These are phyloP conservation scores for Colletotrichum sp. DNA, from an alignment of 2,329 filamentous ascomycete species.

Conservation along the genomic window DNA sequence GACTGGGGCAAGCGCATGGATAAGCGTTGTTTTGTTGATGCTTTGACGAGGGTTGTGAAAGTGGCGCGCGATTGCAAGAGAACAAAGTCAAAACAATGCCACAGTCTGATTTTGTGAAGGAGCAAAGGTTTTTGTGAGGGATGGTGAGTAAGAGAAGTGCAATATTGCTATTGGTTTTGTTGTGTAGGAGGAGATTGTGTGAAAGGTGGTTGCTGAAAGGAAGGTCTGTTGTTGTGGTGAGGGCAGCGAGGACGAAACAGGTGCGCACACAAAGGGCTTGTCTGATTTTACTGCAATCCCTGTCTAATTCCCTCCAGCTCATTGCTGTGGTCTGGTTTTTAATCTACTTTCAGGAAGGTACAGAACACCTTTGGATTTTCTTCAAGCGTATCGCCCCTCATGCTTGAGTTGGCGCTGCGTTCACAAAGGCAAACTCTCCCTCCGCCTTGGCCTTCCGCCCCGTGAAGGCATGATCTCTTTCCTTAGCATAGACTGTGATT, in stretches of 20 bases:
- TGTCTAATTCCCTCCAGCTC: background rate
- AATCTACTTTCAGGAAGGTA: background rate
- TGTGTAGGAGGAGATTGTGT: background rate
- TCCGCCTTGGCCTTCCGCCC: background rate
- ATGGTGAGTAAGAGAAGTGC: background rate
- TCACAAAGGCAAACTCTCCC: background rate
- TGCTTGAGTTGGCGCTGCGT: background rate
- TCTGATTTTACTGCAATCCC: background rate
- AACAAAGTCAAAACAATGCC: background rate
- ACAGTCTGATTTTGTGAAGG: background rate
- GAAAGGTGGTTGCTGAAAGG: background rate
- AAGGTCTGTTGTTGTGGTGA: background rate
- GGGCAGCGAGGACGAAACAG: background rate
- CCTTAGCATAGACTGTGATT: rapidly evolving
- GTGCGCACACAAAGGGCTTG: background rate
- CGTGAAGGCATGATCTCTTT: background rate
- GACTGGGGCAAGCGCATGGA: background rate
- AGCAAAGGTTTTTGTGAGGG: background rate
- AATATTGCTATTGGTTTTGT: background rate
- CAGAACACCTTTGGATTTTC: background rate
- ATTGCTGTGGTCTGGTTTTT: background rate
- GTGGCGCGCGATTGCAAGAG: background rate
- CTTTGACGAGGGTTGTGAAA: background rate
- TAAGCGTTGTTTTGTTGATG: background rate
- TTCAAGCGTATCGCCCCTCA: background rate